Conservation (phyloP, 768 basidiomycete genomes). For the Termitomyces sp. region DNA sequence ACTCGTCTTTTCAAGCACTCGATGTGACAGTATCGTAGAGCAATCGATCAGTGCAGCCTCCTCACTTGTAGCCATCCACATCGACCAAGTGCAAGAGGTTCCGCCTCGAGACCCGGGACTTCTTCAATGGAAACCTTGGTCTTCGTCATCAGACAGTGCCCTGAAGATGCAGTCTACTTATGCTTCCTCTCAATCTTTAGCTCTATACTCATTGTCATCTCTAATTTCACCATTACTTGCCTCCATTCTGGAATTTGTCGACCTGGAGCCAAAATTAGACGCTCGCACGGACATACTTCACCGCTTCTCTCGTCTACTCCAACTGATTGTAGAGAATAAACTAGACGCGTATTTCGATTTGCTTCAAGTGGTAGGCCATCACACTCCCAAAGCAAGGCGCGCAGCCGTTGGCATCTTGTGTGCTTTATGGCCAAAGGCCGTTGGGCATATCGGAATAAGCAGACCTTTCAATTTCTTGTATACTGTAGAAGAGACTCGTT, state of each 20-base stretch:
- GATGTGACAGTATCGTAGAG: conserved; percentile 1
- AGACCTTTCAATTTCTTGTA: conserved; percentile 39
- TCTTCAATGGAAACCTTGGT: conserved; percentile 24
- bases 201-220: conserved; percentile 56
- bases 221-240: conserved; percentile 59
- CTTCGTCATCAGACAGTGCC: conserved; percentile 10
- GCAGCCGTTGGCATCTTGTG: conserved; percentile 50
- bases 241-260: conserved; percentile 53
- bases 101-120: conserved; percentile 2
- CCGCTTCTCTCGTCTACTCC: conserved; percentile 49
- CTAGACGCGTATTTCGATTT: conserved; percentile 66
- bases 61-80: conserved; percentile 53
- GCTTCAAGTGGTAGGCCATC: conserved; percentile 66
- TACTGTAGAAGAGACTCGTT: conserved; percentile 17
- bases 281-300: conserved; percentile 32
- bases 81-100: conserved; percentile 42
- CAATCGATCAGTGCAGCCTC: conserved; percentile 15
- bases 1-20: background rate
- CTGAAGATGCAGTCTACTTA: conserved; percentile 41
- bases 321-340: conserved; percentile 49
- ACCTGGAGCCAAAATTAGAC: conserved; percentile 25
- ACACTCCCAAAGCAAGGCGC: conserved; percentile 46
- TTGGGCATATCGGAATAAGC: conserved; percentile 63
- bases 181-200: conserved; percentile 48
- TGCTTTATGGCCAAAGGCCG: conserved; percentile 60